Evolutionary conservation across 108 stramenopile genomes (phyloP).

Genomic region (Skeletonema tropicum): DNA sequence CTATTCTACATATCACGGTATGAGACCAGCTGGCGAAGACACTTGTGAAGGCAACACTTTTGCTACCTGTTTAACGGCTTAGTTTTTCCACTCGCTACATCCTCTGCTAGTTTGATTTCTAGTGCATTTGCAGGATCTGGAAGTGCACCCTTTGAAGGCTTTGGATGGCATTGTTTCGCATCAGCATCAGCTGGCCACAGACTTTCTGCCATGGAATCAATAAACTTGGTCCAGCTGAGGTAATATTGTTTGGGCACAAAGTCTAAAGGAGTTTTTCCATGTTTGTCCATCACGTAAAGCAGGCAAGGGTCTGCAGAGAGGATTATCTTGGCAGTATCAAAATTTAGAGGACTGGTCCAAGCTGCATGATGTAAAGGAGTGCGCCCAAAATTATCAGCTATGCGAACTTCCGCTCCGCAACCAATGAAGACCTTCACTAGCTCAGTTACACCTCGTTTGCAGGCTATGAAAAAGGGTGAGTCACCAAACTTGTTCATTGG

Average conservation of each 20-base stretch:
- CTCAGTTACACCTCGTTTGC: constrained; percentile 37
- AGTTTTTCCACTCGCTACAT: constrained; percentile 44
- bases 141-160: constrained; percentile 10
- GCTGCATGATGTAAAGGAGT: constrained; percentile 50
- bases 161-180: constrained; percentile 1
- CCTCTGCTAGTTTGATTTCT: constrained; percentile 34
- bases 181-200: constrained; percentile 15
- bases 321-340: constrained; percentile 24
- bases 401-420: constrained; percentile 38
- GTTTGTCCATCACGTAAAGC: constrained; percentile 38
- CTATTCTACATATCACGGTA: neutral
- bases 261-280: constrained; percentile 46
- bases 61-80: constrained; percentile 38
- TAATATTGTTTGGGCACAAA: constrained; percentile 24
- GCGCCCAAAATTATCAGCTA: constrained; percentile 49
- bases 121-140: constrained; percentile 40
- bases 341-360: constrained; percentile 39
- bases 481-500: constrained; percentile 53
- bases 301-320: constrained; percentile 25
- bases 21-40: neutral
- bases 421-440: constrained; percentile 40
- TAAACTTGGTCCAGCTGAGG: constrained; percentile 20
- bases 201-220: constrained; percentile 26
- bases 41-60: neutral
- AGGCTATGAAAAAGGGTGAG: constrained; percentile 46